Percentiles rank a stretch among this genome's conserved stretches.
These are phyloP conservation scores for Trichoderma arundinaceum DNA, from an alignment of 2,329 filamentous ascomycete species.

Conservation along the genomic window DNA sequence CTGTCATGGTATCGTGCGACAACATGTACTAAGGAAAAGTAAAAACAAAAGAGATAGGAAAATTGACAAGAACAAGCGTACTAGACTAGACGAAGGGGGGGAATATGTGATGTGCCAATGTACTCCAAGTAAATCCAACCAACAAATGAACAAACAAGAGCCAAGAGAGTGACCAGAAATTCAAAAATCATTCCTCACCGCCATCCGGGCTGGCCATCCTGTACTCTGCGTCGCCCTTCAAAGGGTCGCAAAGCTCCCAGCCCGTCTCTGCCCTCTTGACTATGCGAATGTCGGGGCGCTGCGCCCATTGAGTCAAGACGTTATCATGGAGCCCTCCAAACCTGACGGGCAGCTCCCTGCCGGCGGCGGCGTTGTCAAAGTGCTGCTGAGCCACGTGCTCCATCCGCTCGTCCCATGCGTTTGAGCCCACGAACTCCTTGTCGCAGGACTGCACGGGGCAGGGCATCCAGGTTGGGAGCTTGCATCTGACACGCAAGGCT, in stretches of 20 bases:
- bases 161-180: neutral
- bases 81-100: no score
- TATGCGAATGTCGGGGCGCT: slow-evolving; percentile 41
- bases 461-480: slow-evolving; percentile 62
- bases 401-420: slow-evolving; percentile 81
- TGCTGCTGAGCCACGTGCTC: slow-evolving; percentile 82
- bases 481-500: slow-evolving; percentile 66
- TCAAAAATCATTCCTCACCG: neutral
- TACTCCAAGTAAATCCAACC: neutral
- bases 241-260: slow-evolving; percentile 46
- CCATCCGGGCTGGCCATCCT: slow-evolving; percentile 19
- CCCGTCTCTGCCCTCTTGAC: slow-evolving; percentile 39
- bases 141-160: neutral
- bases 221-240: slow-evolving; percentile 37
- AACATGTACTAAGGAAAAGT: neutral
- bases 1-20: neutral
- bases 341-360: slow-evolving; percentile 39
- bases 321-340: slow-evolving; percentile 50
- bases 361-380: slow-evolving; percentile 59
- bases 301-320: slow-evolving; percentile 51
- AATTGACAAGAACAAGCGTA: no score
- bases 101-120: no score
- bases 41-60: neutral
- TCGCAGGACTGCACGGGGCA: slow-evolving; percentile 69
- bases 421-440: slow-evolving; percentile 62